Evolutionary conservation across 139 green algal species (phyloP).

Genomic region (Klebsormidium nitens): DNA sequence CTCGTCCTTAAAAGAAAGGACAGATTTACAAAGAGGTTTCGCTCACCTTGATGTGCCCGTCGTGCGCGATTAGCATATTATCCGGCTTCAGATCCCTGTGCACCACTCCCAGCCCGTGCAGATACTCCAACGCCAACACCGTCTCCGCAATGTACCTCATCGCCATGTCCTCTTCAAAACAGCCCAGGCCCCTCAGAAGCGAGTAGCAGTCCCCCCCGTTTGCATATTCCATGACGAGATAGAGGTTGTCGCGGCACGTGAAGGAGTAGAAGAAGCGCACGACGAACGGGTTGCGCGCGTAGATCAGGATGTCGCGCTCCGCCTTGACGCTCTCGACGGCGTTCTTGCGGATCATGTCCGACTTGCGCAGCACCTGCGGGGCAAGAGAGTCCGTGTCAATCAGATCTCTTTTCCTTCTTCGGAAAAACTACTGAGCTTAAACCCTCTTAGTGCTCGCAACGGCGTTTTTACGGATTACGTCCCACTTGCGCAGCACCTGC

Average conservation of each 20-base stretch:
- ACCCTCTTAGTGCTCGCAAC: constrained; percentile 74
- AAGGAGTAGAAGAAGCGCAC: constrained; percentile 91
- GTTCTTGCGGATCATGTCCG: constrained; percentile 92
- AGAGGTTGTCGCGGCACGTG: constrained; percentile 82
- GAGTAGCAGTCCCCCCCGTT: constrained; percentile 78
- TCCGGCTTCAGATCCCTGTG: constrained; percentile 95
- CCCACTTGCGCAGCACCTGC: constrained; percentile 86
- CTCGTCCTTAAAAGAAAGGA: too few relatives aligned
- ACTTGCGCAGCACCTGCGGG: constrained; percentile 82
- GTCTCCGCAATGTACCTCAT: constrained; percentile 83
- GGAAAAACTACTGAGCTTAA: too few relatives aligned
- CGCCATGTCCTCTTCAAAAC: constrained; percentile 75
- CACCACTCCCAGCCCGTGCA: constrained; percentile 84
- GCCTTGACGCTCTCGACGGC: constrained; percentile 83
- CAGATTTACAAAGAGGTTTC: too few relatives aligned
- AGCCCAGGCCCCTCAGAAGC: constrained; percentile 70
- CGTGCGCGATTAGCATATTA: constrained; percentile 84
- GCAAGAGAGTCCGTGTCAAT: background rate
- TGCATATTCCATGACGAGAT: constrained; percentile 97
- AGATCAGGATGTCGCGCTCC: constrained; percentile 88
- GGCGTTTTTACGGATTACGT: constrained; percentile 96
- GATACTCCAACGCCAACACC: constrained; percentile 91
- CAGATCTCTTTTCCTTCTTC: too few relatives aligned
- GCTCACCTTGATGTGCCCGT: constrained; percentile 89
- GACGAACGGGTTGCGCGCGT: constrained; percentile 47